Evolutionary conservation across 208 protist genomes (phyloP), one percentile per base, ranked within the genome.

Genomic region (Wallacemonas sp.): DNA sequence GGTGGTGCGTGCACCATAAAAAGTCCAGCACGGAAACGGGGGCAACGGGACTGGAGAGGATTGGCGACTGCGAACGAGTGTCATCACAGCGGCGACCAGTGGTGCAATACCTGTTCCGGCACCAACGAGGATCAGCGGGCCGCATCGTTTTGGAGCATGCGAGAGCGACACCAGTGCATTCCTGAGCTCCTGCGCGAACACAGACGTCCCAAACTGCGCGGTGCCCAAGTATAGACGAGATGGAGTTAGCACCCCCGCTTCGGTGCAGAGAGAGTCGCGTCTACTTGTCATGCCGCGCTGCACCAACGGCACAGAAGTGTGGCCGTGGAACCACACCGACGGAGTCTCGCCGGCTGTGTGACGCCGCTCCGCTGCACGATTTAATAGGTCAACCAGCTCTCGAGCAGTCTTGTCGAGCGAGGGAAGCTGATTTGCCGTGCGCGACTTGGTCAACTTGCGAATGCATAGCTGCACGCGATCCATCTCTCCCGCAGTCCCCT

Each of bases 41-140:
- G 5, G 10, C n/a, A 42, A 2, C 7, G 52, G 14, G 3, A 3
- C n/a, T 8, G 42, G 33, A 29, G 54, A 38, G 1, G 55, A 39
- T 29, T 68, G 54, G 20, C 75, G 79, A 12, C 62, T 62, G 31
- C 67, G 49, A 50, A 76, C 12, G 26, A 93, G 75, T 54, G 84
- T 75, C n/a, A 77, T 41, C 49, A 96, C 77, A 29, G 76, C 87
- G 41, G 79, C 80, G 36, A 93, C 81, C 41, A 94, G 68, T 25
- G 91, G 91, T 12, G 81, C 85, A 57, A 96, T 89, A 3, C 91
- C 91, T 26, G 91, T 92, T 4, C 87, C 91, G 18, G 81, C 86
- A 8, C 83, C 84, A 20, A 96, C 65, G 12, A 96, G 64, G 25
- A 92, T 81, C 26, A 91, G 18, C 20, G 46, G 70, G 45, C 68